phyloP scores from a whole-genome alignment of 2,329 filamentous ascomycete genomes.

The Periconia sp. region DNA sequence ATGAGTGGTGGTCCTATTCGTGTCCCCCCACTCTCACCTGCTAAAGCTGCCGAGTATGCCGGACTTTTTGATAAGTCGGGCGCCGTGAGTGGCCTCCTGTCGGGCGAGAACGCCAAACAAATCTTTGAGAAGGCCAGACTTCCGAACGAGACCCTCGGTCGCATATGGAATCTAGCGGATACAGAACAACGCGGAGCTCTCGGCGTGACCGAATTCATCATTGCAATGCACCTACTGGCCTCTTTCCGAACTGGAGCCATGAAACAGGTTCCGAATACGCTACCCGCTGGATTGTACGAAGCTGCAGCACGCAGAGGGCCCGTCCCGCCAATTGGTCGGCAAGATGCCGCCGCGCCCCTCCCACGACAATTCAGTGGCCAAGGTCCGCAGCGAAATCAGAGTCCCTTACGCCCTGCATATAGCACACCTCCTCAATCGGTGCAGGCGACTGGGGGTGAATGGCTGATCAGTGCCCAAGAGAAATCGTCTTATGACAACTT shows the following conservation, averaged over 20 bases:
- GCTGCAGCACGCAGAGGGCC: constrained; percentile 72
- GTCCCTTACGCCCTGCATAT: constrained; percentile 62
- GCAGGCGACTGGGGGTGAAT: constrained; percentile 69
- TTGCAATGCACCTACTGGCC: constrained; percentile 96
- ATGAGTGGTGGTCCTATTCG: constrained; percentile 69
- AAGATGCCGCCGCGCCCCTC: constrained; percentile 65
- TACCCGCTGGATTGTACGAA: constrained; percentile 88
- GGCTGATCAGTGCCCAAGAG: constrained; percentile 82
- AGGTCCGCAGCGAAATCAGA: constrained; percentile 63
- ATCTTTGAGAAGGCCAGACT: constrained; percentile 95
- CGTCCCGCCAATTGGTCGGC: constrained; percentile 52
- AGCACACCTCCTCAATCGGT: constrained; percentile 56
- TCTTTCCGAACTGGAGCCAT: constrained; percentile 87
- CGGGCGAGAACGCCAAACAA: constrained; percentile 83
- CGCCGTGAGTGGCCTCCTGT: constrained; percentile 75
- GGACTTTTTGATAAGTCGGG: constrained; percentile 90
- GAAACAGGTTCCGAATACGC: constrained; percentile 76
- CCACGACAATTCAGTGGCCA: constrained; percentile 82
- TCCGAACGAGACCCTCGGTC: constrained; percentile 87
- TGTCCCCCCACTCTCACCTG: constrained; percentile 85
- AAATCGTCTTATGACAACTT: constrained; percentile 88
- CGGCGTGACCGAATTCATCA: constrained; percentile 89
- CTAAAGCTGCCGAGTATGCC: constrained; percentile 89
- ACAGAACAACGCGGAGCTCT: constrained; percentile 90
- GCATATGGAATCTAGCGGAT: constrained; percentile 95